Base-by-base conservation (phyloP, 768 basidiomycete species). In the Trametes coccinea region DNA sequence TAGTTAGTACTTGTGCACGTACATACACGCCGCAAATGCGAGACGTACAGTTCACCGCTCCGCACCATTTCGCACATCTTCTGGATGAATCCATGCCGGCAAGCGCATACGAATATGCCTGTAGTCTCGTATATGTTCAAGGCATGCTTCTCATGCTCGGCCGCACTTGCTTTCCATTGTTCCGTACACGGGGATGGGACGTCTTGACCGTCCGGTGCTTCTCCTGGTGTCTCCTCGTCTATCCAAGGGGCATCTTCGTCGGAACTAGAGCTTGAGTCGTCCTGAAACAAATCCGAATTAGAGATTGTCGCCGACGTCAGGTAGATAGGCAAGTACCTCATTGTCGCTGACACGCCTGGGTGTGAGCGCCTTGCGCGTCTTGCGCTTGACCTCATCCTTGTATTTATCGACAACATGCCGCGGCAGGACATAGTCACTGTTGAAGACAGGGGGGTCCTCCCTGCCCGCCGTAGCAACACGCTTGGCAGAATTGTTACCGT, bases 41-140 rank as follows among this genome's bases (percentile, higher is more conserved):
- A n/a, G n/a, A 47, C 69, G 43, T 43, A 70, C 67, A 64, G 49
- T 52, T 70, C 65, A 1, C 69, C 63, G 39, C 65, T 66, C 22
- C 53, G 47, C 3, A 69, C 51, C 69, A 59, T 65, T 37, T 70
- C 65, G 6, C 47, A 33, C 6, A 68, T 17, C 67, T 62, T 64
- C 13, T 68, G 59, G 8, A 70, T 61, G 40, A 66, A 30, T 0
- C 69, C 65, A 49, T 70, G 69, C 17, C 53, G 8, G 47, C 60
- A 61, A 6, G 54, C 54, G 27, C 65, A 55, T 0, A 73, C 68
- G 63, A 80, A 80, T 9, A 77, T 65, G 0, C 77, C 76, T 0
- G 74, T 71, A 67, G 79, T 75, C 0, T 62, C 73, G 60, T 59
- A 77, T 2, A 77, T 65, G 4, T 55, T 67, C 76, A 72, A 78